Base-by-base conservation (phyloP, 2,329 filamentous ascomycete genomes). In the Aspergillus sergii region DNA sequence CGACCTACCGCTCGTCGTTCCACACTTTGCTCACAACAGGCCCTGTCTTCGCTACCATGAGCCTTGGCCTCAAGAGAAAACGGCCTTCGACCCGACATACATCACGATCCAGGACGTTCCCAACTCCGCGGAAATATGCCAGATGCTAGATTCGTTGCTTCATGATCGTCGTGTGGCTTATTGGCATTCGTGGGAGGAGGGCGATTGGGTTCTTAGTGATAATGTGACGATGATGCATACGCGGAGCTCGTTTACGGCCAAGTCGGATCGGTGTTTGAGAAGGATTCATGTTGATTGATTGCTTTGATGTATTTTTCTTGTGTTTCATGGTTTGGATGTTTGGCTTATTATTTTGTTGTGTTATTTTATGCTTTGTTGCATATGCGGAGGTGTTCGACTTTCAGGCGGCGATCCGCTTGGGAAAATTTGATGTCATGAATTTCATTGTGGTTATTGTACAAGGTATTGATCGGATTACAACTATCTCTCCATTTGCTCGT, bases 21-120 rank as follows among this genome's bases (percentile, higher is more conserved):
- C 75, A 0, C 84, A 87, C 61, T 83, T 82, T 0, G 73, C 74
- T 0, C 85, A 81, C 0, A 77, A 75, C 0, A 73, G 76, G 14
- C 80, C 83, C 0, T 87, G 85, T 66, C 67, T 88, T 6, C 80
- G 84, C 26, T 88, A 83, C 69, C 84, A 86, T 62, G 83, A 87
- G 66, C 82, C 83, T 0, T 86, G 84, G 84, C 82, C 83, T 0
- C 75, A 81, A 51, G 77, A 74, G n/a, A 84, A 81, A 71, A 86
- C 85, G 0, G 75, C 74, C 16, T 86, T 85, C 51, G 57, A 59
- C 11, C 57, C 57, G 2, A 59, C 57, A 1, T 51, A 50, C 46
- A 34, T 59, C 5, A 53, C 57, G 2, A 59, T 59, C 30, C 19
- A 59, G 21, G 75, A 71, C 0, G 76, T 80, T n/a, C 75, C 77